Percentiles rank a stretch among this genome's conserved stretches.
phyloP scores from a whole-genome alignment of 2,329 filamentous ascomycete genomes.

The Neopestalotiopsis sp. region DNA sequence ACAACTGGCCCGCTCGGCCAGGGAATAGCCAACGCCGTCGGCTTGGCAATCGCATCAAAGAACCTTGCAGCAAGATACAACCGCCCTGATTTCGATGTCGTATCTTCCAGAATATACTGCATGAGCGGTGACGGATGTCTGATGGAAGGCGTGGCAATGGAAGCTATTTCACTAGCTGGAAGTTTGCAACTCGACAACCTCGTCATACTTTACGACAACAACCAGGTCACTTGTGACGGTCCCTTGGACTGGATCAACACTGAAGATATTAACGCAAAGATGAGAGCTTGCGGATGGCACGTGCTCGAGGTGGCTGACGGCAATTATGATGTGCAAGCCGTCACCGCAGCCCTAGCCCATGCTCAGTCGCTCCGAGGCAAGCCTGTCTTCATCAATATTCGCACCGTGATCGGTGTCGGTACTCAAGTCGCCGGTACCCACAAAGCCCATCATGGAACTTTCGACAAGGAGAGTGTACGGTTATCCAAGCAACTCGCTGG shows the following conservation, averaged over 20 bases:
- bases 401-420: conserved; percentile 59
- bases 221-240: conserved; percentile 62
- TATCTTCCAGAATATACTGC: conserved; percentile 56
- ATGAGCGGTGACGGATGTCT: conserved; percentile 61
- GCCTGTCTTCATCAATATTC: conserved; percentile 62
- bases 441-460: conserved; percentile 60
- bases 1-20: conserved; percentile 63
- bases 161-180: conserved; percentile 58
- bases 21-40: conserved; percentile 61
- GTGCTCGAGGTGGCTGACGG: conserved; percentile 57
- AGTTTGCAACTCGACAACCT: conserved; percentile 57
- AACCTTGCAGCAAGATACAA: conserved; percentile 57
- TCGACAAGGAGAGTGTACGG: conserved; percentile 56
- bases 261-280: conserved; percentile 60
- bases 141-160: conserved; percentile 59
- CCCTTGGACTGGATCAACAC: conserved; percentile 51
- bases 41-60: conserved; percentile 60
- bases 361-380: conserved; percentile 46
- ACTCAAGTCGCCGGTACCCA: conserved; percentile 52
- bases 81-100: conserved; percentile 49
- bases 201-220: conserved; percentile 62
- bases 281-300: conserved; percentile 57
- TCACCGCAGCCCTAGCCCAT: conserved; percentile 49
- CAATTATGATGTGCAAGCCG: conserved; percentile 48
- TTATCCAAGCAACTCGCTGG: conserved; percentile 57